Evolutionary conservation across 2,329 filamentous ascomycete genomes (phyloP), one percentile per base, ranked within the genome.

Genomic region (Cytospora leucostoma): DNA sequence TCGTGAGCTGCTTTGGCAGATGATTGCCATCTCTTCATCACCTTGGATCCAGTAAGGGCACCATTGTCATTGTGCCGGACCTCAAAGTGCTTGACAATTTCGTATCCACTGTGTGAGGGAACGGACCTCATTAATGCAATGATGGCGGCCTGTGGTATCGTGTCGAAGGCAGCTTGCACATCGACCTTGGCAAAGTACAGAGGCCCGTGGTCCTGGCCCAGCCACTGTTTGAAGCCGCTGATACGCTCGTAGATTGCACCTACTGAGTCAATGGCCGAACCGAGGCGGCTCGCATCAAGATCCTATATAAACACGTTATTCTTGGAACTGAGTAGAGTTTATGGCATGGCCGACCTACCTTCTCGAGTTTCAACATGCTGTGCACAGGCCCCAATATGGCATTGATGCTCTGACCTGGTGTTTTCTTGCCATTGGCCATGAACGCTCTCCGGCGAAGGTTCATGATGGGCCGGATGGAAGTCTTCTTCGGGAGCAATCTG

Each of bases 131-230:
- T 83, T 33, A 98, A 79, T 32, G 80, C 73, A 38, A 97, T 72
- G 19, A 98, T 79, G 1, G 86, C 85, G 33, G 83, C 76, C 73
- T 98, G 95, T 0, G 95, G 95, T 52, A 99, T 97, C 0, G 91
- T 97, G 74, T 99, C 95, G 73, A 97, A 99, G 69, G 94, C 96
- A 2, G 92, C 87, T 72, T 91, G 86, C 21, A 99, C 93, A 71
- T 99, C 95, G 13, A 96, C 81, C 73, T 99, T 99, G 65, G 88
- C 93, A 75, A 98, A 96, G 75, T 91, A 98, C 1, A 97, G 76
- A 5, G 75, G 79, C 10, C 72, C 70, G 0, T 75, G 69, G 0
- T 67, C 66, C 1, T 74, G 63, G 0, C 76, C 75, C 12, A 90
- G 73, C 0, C 68, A 74, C 2, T 75, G 70, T 67, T 89, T 89